Conservation (phyloP, 306 rosid species). For the Medicago ruthenica region DNA sequence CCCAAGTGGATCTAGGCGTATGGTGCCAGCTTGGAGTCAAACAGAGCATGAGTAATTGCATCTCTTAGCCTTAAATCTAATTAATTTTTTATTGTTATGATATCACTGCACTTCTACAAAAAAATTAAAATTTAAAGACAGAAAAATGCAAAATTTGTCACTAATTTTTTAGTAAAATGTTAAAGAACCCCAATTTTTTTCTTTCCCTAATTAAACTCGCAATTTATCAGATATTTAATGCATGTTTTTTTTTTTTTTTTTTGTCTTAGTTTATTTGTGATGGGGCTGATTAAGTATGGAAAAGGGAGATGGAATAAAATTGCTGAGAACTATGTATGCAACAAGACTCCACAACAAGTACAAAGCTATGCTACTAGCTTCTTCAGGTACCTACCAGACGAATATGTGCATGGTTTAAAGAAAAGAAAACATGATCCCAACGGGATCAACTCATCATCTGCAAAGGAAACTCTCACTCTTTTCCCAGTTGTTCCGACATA, state of each 20-base stretch:
- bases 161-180: neutral
- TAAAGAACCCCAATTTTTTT: too few species aligned
- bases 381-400: neutral
- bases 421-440: neutral
- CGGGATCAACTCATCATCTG: too few species aligned
- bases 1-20: neutral
- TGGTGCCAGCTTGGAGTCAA: conserved; percentile 13
- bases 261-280: conserved; percentile 20
- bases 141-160: neutral
- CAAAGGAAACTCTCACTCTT: neutral
- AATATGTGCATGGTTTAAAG: neutral
- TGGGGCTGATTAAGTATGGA: conserved; percentile 36
- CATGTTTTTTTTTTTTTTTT: neutral
- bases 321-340: neutral
- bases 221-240: neutral
- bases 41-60: conserved; percentile 33
- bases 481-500: neutral
- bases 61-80: neutral
- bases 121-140: too few species aligned
- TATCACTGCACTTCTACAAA: too few species aligned
- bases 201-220: neutral
- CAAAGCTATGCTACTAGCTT: conserved; percentile 27
- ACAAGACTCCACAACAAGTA: conserved; percentile 38
- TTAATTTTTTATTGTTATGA: neutral
- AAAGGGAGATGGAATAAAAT: conserved; percentile 27